Conservation (phyloP, 805 yeast genomes). For the Middelhovenomyces tepae region DNA sequence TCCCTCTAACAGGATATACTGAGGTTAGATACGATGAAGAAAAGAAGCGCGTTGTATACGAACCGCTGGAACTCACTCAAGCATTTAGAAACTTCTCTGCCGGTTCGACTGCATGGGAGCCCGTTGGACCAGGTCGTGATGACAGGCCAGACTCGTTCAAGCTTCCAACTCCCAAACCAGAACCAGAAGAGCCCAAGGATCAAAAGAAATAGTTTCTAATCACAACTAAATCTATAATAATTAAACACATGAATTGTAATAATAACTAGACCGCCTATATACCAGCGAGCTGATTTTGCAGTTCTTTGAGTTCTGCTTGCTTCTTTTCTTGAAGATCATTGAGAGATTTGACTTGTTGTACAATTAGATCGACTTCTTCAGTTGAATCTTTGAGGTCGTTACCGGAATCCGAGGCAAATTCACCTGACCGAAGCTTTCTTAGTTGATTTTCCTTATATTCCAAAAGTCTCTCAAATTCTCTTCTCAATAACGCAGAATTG, state of each 20-base stretch:
- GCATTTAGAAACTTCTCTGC: constrained; percentile 87
- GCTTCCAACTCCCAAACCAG: constrained; percentile 73
- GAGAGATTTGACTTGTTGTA: constrained; percentile 64
- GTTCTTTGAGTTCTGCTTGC: constrained; percentile 46
- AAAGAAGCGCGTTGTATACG: constrained; percentile 81
- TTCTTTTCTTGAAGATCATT: constrained; percentile 59
- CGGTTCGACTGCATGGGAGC: constrained; percentile 87
- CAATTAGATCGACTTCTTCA: constrained; percentile 56
- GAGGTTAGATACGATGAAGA: constrained; percentile 88
- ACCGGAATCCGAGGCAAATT: constrained; percentile 9
- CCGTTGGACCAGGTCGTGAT: constrained; percentile 80
- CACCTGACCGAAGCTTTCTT: constrained; percentile 28
- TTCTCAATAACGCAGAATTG: constrained; percentile 32
- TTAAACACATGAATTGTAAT: neutral
- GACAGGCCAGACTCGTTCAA: constrained; percentile 72
- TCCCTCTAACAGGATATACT: constrained; percentile 88
- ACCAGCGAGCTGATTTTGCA: constrained; percentile 27
- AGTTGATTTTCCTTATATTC: constrained; percentile 65
- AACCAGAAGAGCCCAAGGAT: constrained; percentile 37
- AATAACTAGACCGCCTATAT: neutral
- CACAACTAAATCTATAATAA: neutral
- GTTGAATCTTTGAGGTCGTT: constrained; percentile 28
- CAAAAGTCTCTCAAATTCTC: constrained; percentile 75
- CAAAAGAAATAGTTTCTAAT: constrained; percentile 7
- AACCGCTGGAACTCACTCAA: constrained; percentile 84